Base-by-base conservation (phyloP, 805 yeast genomes). In the Tetrapisispora taiwanensis region DNA sequence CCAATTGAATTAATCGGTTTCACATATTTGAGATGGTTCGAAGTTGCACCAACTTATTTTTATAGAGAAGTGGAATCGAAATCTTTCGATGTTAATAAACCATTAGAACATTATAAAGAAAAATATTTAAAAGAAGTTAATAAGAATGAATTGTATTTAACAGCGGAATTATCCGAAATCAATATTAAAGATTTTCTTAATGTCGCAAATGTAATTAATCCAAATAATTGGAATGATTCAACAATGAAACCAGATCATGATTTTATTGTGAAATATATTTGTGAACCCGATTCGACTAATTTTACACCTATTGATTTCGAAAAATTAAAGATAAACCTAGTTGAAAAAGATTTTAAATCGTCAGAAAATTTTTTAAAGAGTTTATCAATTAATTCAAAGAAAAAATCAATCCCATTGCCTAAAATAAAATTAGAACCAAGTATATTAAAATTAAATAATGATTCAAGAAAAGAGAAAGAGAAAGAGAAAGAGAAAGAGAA, bases 121-220 rank as follows among this genome's bases (percentile, higher is more conserved):
- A 42, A 43, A 18, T 46, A 56, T 15, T 51, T 49, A 7, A 37
- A 56, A 0, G 53, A 50, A 4, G 52, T 50, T 18, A 46, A 51
- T 32, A 42, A 49, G 0, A 69, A 71, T 52, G 85, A 80, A 56
- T 36, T 79, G 4, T 75, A 73, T 49, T 52, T 80, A n/a, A 72
- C 83, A 0, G 66, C 81, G 3, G 68, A 71, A 14, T 43, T 64
- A 17, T 69, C 65, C 3, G 69, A 69, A 30, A 52, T 79, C 8
- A 48, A 53, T 12, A 55, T 76, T 2, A 41, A 45, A 1, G 66
- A 73, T 37, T 63, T 79, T 14, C 48, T 74, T 1, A 66, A 60
- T 7, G 63, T 63, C 37, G 76, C 74, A 9, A 63, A 55, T 14
- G 72, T 80, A 0, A 47, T 74, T 9, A 68, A 73, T 1, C 43